Conservation (phyloP, 2,329 filamentous ascomycete genomes). For the Fusarium mexicanum region DNA sequence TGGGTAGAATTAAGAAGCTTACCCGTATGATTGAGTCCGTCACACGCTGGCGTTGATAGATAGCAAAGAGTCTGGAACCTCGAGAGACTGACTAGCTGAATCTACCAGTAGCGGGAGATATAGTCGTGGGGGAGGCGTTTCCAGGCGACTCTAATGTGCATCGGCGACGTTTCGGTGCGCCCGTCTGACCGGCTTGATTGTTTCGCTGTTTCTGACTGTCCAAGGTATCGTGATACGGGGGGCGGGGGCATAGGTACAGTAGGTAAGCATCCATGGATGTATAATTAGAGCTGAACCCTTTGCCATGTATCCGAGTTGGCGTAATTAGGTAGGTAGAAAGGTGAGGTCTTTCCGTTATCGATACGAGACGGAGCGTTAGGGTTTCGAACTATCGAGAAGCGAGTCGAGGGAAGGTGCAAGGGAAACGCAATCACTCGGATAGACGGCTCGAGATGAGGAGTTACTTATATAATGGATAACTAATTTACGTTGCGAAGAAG, state of each 20-base stretch:
- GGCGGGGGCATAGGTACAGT: background rate
- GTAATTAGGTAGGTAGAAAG: background rate
- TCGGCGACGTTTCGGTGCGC: conserved; percentile 26
- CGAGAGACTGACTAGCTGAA: conserved; percentile 27
- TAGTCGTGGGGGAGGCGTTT: conserved; percentile 28
- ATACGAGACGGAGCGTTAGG: background rate
- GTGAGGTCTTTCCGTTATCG: background rate
- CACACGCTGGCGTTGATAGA: background rate
- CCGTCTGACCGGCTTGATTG: conserved; percentile 7
- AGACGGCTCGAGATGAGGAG: background rate
- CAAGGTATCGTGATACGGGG: background rate
- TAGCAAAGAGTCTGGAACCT: conserved; percentile 35
- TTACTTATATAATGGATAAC: background rate
- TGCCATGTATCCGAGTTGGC: background rate
- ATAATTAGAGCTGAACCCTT: conserved; percentile 4
- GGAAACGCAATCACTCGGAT: conserved; percentile 1
- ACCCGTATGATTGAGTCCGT: conserved; percentile 23
- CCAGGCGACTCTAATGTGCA: conserved; percentile 9
- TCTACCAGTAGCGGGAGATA: conserved; percentile 8
- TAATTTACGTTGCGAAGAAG: no score
- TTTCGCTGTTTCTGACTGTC: background rate
- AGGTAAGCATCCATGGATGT: background rate
- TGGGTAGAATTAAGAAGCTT: conserved; percentile 20
- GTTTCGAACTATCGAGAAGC: background rate
- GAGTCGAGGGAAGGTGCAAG: background rate